phyloP scores from a whole-genome alignment of 306 rosid genomes.

The Parietaria judaica region DNA sequence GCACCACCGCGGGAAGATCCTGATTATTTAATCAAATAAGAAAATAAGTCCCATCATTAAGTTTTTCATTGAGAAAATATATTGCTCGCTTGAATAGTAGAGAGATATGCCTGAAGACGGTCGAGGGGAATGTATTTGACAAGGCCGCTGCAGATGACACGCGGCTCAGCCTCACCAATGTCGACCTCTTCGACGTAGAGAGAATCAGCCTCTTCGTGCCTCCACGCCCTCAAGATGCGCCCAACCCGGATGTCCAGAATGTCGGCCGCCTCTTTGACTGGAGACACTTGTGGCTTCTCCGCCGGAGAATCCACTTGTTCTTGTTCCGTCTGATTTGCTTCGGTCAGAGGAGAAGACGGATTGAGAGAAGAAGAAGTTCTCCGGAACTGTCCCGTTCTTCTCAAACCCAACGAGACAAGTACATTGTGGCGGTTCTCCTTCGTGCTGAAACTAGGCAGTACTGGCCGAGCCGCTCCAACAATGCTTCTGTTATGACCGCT shows the following conservation, averaged over 20 bases:
- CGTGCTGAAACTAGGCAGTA: too few species aligned
- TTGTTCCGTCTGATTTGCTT: not conserved
- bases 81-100: not conserved
- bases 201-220: slow-evolving; percentile 83
- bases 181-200: slow-evolving; percentile 88
- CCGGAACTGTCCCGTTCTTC: too few species aligned
- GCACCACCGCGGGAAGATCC: slow-evolving; percentile 70
- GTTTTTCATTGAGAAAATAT: not conserved
- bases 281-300: not conserved
- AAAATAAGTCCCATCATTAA: not conserved
- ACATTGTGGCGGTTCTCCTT: too few species aligned
- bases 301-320: not conserved
- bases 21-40: slow-evolving; percentile 3
- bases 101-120: slow-evolving; percentile 46
- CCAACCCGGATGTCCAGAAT: slow-evolving; percentile 89
- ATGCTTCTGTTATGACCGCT: too few species aligned
- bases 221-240: slow-evolving; percentile 60
- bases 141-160: slow-evolving; percentile 86
- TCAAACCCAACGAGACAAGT: too few species aligned
- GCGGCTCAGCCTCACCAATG: slow-evolving; percentile 76
- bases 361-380: too few species aligned
- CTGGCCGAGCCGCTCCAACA: too few species aligned
- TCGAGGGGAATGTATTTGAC: slow-evolving; percentile 64
- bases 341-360: too few species aligned
- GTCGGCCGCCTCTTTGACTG: slow-evolving; percentile 50